These are phyloP conservation scores for Alnus rubra DNA, from an alignment of 306 rosid species.

Conservation along the genomic window DNA sequence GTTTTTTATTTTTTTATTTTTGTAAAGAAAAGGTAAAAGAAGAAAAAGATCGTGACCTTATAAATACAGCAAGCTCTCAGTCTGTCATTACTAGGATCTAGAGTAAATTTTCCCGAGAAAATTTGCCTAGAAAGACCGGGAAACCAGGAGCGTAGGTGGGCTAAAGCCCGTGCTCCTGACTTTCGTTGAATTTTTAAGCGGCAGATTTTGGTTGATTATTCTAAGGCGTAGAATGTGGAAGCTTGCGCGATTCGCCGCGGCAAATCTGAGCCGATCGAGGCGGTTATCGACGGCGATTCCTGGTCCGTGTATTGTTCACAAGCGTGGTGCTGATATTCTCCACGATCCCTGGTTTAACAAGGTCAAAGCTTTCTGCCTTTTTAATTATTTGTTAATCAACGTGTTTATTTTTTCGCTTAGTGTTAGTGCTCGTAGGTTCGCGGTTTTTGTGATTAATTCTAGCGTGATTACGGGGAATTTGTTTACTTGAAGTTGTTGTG, in stretches of 20 bases:
- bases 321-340: conserved; percentile 98
- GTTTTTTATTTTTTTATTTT: not conserved
- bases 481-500: not conserved
- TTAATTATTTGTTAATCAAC: not conserved
- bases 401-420: not conserved
- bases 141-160: not conserved
- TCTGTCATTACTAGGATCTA: not conserved
- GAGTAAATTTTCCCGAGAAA: conserved; percentile 13
- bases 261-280: conserved; percentile 61
- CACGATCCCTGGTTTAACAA: conserved; percentile 99
- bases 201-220: conserved; percentile 5
- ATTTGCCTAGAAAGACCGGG: conserved; percentile 18
- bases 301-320: conserved; percentile 89
- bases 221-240: conserved; percentile 65
- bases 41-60: conserved; percentile 12
- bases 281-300: conserved; percentile 79
- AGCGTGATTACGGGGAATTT: not conserved
- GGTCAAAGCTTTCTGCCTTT: conserved; percentile 39
- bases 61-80: conserved; percentile 23
- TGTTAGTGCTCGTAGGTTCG: not conserved
- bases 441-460: not conserved
- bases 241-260: conserved; percentile 59
- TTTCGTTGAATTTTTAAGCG: not conserved
- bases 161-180: not conserved
- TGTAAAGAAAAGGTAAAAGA: not conserved